Conservation (phyloP, 192 early-diverging fungal species). For the Chytriomyces confervae region DNA sequence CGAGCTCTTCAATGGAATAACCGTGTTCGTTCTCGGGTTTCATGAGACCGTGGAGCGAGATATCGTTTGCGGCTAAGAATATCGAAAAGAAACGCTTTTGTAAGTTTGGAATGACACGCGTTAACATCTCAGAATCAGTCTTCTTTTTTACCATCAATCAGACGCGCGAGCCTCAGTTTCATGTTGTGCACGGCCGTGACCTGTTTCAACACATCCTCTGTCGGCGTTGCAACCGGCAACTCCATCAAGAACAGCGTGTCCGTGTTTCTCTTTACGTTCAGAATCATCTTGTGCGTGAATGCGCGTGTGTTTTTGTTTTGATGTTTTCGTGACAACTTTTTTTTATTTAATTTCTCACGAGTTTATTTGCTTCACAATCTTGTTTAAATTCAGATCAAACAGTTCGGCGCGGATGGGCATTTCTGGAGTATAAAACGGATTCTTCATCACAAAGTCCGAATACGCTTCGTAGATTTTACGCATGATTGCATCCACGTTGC, state of each 20-base stretch:
- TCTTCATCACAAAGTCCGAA: slow-evolving; percentile 98
- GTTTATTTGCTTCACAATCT: slow-evolving; percentile 62
- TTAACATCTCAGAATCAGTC: not conserved
- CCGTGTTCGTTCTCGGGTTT: slow-evolving; percentile 63
- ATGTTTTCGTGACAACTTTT: not conserved
- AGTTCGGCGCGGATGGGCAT: slow-evolving; percentile 98
- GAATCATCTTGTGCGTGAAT: slow-evolving; percentile 13
- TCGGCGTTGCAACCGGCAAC: slow-evolving; percentile 14
- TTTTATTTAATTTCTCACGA: slow-evolving; percentile 12
- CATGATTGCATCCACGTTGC: slow-evolving; percentile 69
- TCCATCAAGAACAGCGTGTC: slow-evolving; percentile 35
- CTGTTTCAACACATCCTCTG: slow-evolving; percentile 14
- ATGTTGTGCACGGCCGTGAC: slow-evolving; percentile 48
- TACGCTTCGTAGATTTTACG: slow-evolving; percentile 84
- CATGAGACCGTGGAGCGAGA: slow-evolving; percentile 55
- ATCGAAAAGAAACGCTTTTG: not conserved
- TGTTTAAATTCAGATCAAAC: slow-evolving; percentile 83
- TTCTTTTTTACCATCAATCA: slow-evolving; percentile 48
- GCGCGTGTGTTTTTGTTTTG: not conserved
- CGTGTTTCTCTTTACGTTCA: slow-evolving; percentile 37
- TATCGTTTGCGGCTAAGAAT: slow-evolving; percentile 51
- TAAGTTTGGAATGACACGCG: not conserved
- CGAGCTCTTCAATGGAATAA: slow-evolving; percentile 62
- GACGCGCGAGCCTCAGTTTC: slow-evolving; percentile 42
- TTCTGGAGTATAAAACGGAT: slow-evolving; percentile 97